phyloP scores from a whole-genome alignment of 345 rosid genomes.

The Hirschfeldia incana region DNA sequence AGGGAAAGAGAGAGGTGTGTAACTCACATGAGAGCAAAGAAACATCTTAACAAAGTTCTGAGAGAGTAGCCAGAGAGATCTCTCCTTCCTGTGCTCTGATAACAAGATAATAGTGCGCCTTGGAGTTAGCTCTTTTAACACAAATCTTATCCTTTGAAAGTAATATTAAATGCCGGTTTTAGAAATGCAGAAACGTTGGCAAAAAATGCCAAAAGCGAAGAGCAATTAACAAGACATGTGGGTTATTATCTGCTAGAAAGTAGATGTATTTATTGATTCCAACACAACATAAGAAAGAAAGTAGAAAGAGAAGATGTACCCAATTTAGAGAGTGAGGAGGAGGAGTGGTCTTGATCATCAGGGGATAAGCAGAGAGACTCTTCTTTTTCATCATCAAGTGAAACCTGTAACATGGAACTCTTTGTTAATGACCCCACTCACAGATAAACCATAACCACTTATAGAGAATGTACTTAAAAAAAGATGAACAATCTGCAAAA shows the following conservation, averaged over 20 bases:
- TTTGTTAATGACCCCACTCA: not conserved
- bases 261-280: not conserved
- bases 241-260: slow-evolving; percentile 11
- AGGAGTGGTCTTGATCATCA: slow-evolving; percentile 50
- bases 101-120: not conserved
- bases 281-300: not conserved
- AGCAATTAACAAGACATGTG: not conserved
- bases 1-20: not conserved
- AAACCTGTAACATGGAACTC: slow-evolving; percentile 28
- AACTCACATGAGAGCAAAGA: slow-evolving; percentile 72
- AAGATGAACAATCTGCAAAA: not conserved
- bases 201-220: not conserved
- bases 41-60: slow-evolving; percentile 85
- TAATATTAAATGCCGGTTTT: too few species aligned
- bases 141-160: not conserved
- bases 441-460: not conserved
- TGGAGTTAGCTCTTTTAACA: not conserved
- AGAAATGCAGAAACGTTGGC: not conserved
- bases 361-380: slow-evolving; percentile 35
- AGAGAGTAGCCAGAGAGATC: slow-evolving; percentile 71
- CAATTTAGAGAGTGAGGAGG: slow-evolving; percentile 44
- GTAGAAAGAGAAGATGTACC: slow-evolving; percentile 42
- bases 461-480: not conserved
- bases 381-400: slow-evolving; percentile 44
- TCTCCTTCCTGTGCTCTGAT: slow-evolving; percentile 65